A percentile compares a stretch with the other conserved stretches of the same genome.
These are phyloP conservation scores for Citrus reticulata DNA, from an alignment of 345 rosid genomes.

Conservation along the genomic window DNA sequence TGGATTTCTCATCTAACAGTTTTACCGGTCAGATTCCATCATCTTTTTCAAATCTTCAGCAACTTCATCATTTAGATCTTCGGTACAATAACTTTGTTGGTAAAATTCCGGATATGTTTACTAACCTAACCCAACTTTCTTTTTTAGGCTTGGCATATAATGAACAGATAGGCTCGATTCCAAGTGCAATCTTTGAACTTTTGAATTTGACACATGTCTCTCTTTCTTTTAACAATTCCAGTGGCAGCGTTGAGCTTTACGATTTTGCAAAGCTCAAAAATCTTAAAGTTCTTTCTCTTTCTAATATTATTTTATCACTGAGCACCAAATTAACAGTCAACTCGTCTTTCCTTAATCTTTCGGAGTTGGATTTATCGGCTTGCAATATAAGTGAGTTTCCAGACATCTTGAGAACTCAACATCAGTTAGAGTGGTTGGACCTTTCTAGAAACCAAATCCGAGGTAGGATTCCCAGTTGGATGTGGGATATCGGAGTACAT, in stretches of 20 bases:
- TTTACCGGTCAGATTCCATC: slow-evolving; percentile 15
- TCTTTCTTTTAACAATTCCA: too few relatives aligned
- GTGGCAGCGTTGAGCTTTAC: background rate
- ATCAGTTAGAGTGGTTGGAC: background rate
- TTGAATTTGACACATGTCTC: too few relatives aligned
- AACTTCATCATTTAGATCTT: background rate
- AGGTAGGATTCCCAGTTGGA: background rate
- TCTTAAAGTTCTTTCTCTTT: background rate
- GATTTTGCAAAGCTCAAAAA: slow-evolving; percentile 14
- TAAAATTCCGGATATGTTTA: slow-evolving; percentile 4
- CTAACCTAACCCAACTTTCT: background rate
- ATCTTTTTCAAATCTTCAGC: background rate
- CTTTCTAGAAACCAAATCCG: background rate
- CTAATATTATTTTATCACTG: too few relatives aligned
- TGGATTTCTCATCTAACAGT: background rate
- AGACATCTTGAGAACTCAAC: background rate
- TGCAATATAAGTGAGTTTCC: background rate
- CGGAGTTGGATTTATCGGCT: accelerated
- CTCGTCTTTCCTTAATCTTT: background rate
- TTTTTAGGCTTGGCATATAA: accelerated
- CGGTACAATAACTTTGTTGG: slow-evolving; percentile 13
- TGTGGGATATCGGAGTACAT: background rate
- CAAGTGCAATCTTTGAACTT: background rate
- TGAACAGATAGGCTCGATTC: background rate
- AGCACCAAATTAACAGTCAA: too few relatives aligned